Evolutionary conservation across 768 basidiomycete species (phyloP).

Genomic region (Mycena alexandri): DNA sequence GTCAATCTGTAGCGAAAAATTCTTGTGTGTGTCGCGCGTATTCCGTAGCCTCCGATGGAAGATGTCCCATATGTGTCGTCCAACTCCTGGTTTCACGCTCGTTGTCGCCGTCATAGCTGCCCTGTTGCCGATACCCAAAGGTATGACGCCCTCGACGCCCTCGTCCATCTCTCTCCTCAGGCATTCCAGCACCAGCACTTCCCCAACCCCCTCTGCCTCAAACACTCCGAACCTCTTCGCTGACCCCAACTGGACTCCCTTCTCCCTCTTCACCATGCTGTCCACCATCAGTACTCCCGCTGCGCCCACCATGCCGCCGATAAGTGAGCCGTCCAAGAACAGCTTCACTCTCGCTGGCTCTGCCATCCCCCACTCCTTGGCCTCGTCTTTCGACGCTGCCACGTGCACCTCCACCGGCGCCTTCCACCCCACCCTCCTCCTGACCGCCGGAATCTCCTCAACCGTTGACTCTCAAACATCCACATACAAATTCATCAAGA

Average conservation of each 20-base stretch:
- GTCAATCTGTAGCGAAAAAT: background rate
- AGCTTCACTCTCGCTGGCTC: slow-evolving; percentile 12
- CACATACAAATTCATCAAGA: slow-evolving; percentile 5
- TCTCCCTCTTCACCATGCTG: slow-evolving; percentile 10
- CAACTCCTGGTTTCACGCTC: background rate
- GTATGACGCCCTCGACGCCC: background rate
- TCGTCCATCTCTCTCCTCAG: slow-evolving; percentile 4
- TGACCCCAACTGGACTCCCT: slow-evolving; percentile 10
- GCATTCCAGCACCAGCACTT: slow-evolving; percentile 14
- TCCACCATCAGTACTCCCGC: slow-evolving; percentile 1
- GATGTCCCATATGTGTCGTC: slow-evolving; percentile 10
- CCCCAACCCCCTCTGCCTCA: slow-evolving; percentile 8
- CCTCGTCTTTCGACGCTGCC: slow-evolving; percentile 25
- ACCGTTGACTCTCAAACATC: slow-evolving; percentile 5
- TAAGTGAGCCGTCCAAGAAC: slow-evolving; percentile 13
- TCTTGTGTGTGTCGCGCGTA: background rate
- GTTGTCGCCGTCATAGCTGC: slow-evolving; percentile 1
- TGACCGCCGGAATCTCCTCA: slow-evolving; percentile 27
- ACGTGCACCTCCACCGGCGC: slow-evolving; percentile 14
- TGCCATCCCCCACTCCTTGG: slow-evolving; percentile 26
- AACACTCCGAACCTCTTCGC: slow-evolving; percentile 8
- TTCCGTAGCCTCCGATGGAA: slow-evolving; percentile 1
- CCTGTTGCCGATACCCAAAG: slow-evolving; percentile 9
- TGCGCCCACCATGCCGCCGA: slow-evolving; percentile 4
- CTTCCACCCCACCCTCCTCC: background rate